A percentile compares a stretch with the other conserved stretches of the same genome.
phyloP scores from a whole-genome alignment of 2,329 filamentous ascomycete genomes.

The Paraconiothyrium sp. region DNA sequence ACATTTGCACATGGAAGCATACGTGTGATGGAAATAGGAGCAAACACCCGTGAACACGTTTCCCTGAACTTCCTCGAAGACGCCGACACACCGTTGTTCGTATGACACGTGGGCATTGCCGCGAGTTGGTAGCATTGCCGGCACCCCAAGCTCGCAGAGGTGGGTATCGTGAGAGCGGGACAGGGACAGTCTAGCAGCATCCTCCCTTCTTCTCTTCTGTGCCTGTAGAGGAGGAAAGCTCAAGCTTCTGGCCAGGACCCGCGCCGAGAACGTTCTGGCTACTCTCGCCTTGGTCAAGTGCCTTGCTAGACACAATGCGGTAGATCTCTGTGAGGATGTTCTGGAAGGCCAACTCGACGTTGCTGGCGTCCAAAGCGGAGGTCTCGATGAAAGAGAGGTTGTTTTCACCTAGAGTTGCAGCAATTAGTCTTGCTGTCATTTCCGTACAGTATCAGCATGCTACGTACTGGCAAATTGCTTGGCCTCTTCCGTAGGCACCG shows the following conservation, averaged over 20 bases:
- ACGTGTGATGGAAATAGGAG: conserved; percentile 39
- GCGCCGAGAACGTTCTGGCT: conserved; percentile 77
- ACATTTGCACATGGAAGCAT: conserved; percentile 38
- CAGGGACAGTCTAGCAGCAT: conserved; percentile 71
- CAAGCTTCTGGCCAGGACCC: conserved; percentile 39
- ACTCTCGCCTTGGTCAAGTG: conserved; percentile 87
- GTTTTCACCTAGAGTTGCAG: conserved; percentile 77
- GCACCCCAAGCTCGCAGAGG: conserved; percentile 26
- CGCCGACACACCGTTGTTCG: conserved; percentile 43
- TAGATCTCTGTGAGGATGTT: conserved; percentile 99
- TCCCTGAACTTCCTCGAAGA: conserved; percentile 40
- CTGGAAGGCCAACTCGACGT: conserved; percentile 98
- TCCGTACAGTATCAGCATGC: conserved; percentile 25
- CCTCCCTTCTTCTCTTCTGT: conserved; percentile 80
- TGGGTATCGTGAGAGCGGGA: conserved; percentile 22
- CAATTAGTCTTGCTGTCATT: conserved; percentile 21
- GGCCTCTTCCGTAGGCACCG: conserved; percentile 96
- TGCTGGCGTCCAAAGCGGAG: conserved; percentile 97
- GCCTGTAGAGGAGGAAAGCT: conserved; percentile 68
- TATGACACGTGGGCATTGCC: conserved; percentile 44
- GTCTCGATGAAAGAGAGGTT: conserved; percentile 99
- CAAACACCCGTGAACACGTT: conserved; percentile 32
- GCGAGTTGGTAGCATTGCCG: conserved; percentile 24
- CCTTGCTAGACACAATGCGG: conserved; percentile 98
- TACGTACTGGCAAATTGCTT: conserved; percentile 93